Evolutionary conservation across 2,329 filamentous ascomycete genomes (phyloP), one percentile per base, ranked within the genome.

Genomic region (Talaromyces sp.): DNA sequence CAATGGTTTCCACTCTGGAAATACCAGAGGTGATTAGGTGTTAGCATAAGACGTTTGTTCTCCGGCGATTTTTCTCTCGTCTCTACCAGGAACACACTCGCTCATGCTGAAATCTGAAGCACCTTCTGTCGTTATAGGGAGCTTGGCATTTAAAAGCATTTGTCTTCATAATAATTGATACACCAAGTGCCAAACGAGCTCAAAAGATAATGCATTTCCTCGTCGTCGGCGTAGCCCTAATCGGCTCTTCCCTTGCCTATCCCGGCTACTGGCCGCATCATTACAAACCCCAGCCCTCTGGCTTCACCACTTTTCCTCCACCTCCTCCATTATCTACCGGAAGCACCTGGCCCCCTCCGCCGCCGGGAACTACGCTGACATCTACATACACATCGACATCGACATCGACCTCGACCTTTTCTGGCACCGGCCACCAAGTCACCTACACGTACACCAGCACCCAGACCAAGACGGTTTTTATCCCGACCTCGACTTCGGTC

Each of bases 221-320:
- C 21, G 31, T 46, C 31, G 59, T 51, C 24, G 13, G 24, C 7
- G 49, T 29, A 26, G 55, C 51, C 59, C 59, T 61, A 55, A 41
- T 58, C 51, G 59, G 59, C 51, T 58, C 59, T 49, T 53, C 59
- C 11, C 43, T 61, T 27, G 59, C 59, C n/a, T 27, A 32, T 31
- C 59, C 59, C 10, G 59, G 56, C 21, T 35, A 52, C 43, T 61
- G 57, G 50, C 57, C 55, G 51, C 51, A 43, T 32, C 27, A 58
- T 38, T 49, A 43, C 41, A 55, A 57, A 41, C 50, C 41, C 14
- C 52, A 55, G 3, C 55, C 55, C 1, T 49, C 55, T 38, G 55
- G 55, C 43, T 46, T 35, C 14, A 35, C 55, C 13, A 56, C 55
- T 7, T 52, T 35, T 19, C 27, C 35, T 29, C 51, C 51, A 24